These are phyloP conservation scores for Thymus quinquecostatus DNA, from an alignment of 257 asterid genomes.

Conservation along the genomic window DNA sequence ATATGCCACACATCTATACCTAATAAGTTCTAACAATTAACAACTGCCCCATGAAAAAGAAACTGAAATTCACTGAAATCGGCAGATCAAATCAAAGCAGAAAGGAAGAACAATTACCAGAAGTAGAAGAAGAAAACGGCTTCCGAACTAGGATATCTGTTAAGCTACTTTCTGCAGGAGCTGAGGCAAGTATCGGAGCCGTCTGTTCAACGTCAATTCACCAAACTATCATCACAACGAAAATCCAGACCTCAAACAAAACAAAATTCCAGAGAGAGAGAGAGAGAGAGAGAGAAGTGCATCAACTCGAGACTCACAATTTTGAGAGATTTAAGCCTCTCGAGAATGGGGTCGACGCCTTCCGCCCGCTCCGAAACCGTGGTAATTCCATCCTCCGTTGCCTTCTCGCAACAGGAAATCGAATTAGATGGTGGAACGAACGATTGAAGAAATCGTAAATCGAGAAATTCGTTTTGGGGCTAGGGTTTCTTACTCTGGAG, in stretches of 20 bases:
- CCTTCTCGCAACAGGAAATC: slow-evolving; percentile 23
- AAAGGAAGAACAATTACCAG: slow-evolving; percentile 46
- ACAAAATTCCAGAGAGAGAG: not conserved
- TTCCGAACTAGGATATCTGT: slow-evolving; percentile 83
- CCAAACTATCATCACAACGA: not conserved
- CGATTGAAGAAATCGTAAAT: not conserved
- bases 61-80: not conserved
- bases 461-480: not conserved
- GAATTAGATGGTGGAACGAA: not conserved
- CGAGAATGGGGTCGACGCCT: slow-evolving; percentile 69
- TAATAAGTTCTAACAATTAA: too few species aligned
- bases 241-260: not conserved
- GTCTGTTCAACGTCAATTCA: slow-evolving; percentile 50
- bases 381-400: slow-evolving; percentile 72
- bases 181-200: slow-evolving; percentile 75
- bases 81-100: slow-evolving; percentile 17
- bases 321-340: slow-evolving; percentile 78
- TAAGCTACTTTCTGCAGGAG: slow-evolving; percentile 78
- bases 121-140: slow-evolving; percentile 61
- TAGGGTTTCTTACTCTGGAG: slow-evolving; percentile 54
- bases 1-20: too few species aligned
- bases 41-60: not conserved
- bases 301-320: slow-evolving; percentile 51
- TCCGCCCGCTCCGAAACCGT: slow-evolving; percentile 77
- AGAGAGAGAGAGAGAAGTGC: not conserved